phyloP scores from a whole-genome alignment of 805 yeast genomes.

The Cyberlindnera xylosilytica region DNA sequence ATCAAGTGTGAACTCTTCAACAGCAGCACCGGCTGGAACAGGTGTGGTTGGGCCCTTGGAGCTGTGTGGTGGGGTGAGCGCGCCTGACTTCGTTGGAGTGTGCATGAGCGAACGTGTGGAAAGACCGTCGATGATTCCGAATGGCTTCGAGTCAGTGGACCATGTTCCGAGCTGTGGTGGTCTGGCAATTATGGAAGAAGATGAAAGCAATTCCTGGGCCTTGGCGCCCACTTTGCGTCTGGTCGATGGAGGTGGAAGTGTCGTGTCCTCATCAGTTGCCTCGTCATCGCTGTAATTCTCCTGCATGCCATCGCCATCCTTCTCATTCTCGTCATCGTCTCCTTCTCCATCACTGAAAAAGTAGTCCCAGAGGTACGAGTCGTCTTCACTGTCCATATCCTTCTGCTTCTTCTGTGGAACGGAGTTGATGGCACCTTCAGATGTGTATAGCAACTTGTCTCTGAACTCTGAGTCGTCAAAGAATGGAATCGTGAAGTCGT shows the following conservation, averaged over 20 bases:
- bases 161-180: slow-evolving; percentile 95
- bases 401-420: slow-evolving; percentile 2
- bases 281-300: slow-evolving; percentile 58
- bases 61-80: neutral
- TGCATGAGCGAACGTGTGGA: slow-evolving; percentile 81
- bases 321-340: slow-evolving; percentile 24
- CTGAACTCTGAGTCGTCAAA: slow-evolving; percentile 36
- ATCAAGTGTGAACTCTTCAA: slow-evolving; percentile 58
- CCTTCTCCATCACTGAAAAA: slow-evolving; percentile 50
- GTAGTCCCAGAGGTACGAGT: slow-evolving; percentile 71
- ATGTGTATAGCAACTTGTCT: slow-evolving; percentile 16
- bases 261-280: slow-evolving; percentile 91
- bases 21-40: slow-evolving; percentile 2
- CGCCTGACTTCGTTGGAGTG: slow-evolving; percentile 13
- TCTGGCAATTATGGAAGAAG: slow-evolving; percentile 77
- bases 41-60: slow-evolving; percentile 18
- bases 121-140: slow-evolving; percentile 91
- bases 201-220: slow-evolving; percentile 89
- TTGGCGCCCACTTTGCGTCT: slow-evolving; percentile 64
- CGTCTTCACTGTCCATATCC: slow-evolving; percentile 43
- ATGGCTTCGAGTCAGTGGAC: slow-evolving; percentile 81
- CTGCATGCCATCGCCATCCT: slow-evolving; percentile 10
- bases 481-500: slow-evolving; percentile 45
- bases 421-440: slow-evolving; percentile 16
- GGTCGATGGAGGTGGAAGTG: slow-evolving; percentile 68